Base-by-base conservation (phyloP, 2,329 filamentous ascomycete genomes). In the Coleophoma crateriformis region DNA sequence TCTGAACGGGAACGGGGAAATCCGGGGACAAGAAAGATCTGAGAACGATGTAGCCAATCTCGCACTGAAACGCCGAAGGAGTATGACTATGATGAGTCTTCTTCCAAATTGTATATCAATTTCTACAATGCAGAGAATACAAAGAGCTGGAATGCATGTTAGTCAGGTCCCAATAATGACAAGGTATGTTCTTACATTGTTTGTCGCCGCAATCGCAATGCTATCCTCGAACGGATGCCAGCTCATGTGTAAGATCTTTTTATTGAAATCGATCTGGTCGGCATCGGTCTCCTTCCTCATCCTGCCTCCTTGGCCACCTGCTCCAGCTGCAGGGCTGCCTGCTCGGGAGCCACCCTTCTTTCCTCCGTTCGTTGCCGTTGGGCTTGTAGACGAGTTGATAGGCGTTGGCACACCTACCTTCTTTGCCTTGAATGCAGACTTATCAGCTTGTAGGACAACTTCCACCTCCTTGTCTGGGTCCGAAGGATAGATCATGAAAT, bases 151-250 rank as follows among this genome's bases (percentile, higher is more conserved):
- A 22, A 12, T 11, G 33, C 22, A 35, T 46, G 52, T 61, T 48
- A 63, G 54, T 37, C 19, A 41, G 47, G 13, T 20, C n/a, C 20
- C 46, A 10, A 19, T 15, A 13, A 12, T 17, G 33, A 13, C 8
- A 33, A 17, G n/a, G 41, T 14, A 35, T n/a, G 40, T 39, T 77
- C 92, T 87, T 74, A 97, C 94, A 73, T 99, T 99, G 78, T 99
- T 99, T 57, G 94, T 99, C 53, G 94, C 94, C 61, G 94, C 94
- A 76, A 99, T 99, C 50, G 94, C 94, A 73, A 99, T 99, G 74
- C 92, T 97, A 74, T 99, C 92, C 73, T 99, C 94, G 64, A 95
- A 96, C 45, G 94, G 94, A 83, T 99, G 94, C 94, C 94, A 99
- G 74, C 92, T 97, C 94, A 99, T 99, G 70, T 99, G 94, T 67